A percentile compares a stretch with the other conserved stretches of the same genome.
Evolutionary conservation across 148 eudicot species (phyloP).

Genomic region (Fagopyrum esculentum): DNA sequence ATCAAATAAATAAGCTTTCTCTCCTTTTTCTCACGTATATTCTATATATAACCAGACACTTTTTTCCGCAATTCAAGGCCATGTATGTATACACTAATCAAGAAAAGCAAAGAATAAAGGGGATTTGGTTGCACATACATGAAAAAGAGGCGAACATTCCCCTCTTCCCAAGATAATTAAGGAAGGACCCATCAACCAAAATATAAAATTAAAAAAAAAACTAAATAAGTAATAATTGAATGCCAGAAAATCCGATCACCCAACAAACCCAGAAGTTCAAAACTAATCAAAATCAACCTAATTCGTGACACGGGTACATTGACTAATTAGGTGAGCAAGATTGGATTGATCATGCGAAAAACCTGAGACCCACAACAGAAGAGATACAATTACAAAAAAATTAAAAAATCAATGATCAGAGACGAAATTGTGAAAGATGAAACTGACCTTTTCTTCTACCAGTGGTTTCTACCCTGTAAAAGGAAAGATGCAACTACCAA

Average conservation of each 20-base stretch:
- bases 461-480: background rate
- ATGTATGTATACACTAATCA: background rate
- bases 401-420: background rate
- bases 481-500: slow-evolving; percentile 5
- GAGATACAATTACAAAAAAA: background rate
- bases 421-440: background rate
- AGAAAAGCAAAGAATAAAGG: background rate
- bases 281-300: background rate
- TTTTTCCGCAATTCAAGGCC: slow-evolving; percentile 6
- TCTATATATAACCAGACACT: background rate
- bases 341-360: slow-evolving; percentile 7
- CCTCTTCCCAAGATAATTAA: slow-evolving; percentile 5
- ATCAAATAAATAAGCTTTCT: background rate
- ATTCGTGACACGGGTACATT: slow-evolving; percentile 9
- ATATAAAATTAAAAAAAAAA: background rate
- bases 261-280: background rate
- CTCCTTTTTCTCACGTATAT: background rate
- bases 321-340: slow-evolving; percentile 7
- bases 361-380: slow-evolving; percentile 9
- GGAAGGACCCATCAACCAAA: background rate
- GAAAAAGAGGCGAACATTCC: slow-evolving; percentile 10
- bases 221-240: background rate
- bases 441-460: background rate
- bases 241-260: background rate
- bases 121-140: slow-evolving; percentile 6